phyloP scores from a whole-genome alignment of 305 asterid species.

The Ajuga reptans region DNA sequence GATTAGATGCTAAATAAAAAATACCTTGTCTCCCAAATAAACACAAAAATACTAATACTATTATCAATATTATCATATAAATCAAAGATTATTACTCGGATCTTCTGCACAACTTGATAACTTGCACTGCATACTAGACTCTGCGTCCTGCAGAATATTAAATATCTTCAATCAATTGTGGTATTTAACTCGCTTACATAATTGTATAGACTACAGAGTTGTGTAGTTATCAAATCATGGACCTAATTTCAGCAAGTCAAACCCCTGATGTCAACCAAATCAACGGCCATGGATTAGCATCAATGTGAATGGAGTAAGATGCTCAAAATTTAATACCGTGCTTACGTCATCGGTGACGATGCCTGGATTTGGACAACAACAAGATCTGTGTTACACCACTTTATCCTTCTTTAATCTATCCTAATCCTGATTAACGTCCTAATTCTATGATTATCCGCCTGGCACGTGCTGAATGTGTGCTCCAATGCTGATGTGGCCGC shows the following conservation, averaged over 20 bases:
- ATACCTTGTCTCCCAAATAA: too few relatives aligned
- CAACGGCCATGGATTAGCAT: too few relatives aligned
- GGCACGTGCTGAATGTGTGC: constrained; percentile 15
- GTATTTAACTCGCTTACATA: too few relatives aligned
- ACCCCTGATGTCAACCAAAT: background rate
- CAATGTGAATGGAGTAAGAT: constrained; percentile 11
- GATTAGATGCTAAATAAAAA: too few relatives aligned
- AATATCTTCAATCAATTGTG: too few relatives aligned
- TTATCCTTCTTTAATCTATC: background rate
- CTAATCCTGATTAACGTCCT: background rate
- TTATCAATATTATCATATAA: too few relatives aligned
- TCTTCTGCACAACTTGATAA: too few relatives aligned
- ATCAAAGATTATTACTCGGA: too few relatives aligned
- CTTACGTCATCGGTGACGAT: constrained; percentile 3
- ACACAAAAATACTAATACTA: too few relatives aligned
- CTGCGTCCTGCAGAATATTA: too few relatives aligned
- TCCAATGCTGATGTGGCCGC: background rate
- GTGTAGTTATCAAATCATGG: constrained; percentile 7
- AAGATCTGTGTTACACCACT: background rate
- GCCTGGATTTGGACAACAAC: background rate
- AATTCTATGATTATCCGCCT: background rate
- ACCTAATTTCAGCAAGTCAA: constrained; percentile 7
- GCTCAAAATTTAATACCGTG: background rate
- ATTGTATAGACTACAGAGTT: too few relatives aligned
- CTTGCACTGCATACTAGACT: too few relatives aligned